phyloP scores from a whole-genome alignment of 2,329 filamentous ascomycete species.

The Conoideocrella luteorostrata region DNA sequence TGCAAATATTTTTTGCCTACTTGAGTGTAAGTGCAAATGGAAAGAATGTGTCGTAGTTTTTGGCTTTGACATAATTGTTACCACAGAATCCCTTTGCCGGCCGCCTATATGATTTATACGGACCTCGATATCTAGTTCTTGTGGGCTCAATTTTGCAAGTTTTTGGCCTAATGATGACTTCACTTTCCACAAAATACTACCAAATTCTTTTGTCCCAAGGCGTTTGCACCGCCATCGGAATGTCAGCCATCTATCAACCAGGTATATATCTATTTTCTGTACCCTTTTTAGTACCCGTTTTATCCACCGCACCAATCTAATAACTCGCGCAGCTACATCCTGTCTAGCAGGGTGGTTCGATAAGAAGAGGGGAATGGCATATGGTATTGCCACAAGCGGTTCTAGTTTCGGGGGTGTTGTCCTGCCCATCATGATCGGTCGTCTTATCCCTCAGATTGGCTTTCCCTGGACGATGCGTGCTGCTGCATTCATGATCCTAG shows the following conservation, averaged over 20 bases:
- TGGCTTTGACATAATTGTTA: no score
- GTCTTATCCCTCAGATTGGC: slow-evolving; percentile 20
- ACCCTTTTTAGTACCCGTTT: background rate
- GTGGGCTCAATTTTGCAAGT: slow-evolving; percentile 8
- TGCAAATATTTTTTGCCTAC: no score
- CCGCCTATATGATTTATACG: slow-evolving; percentile 15
- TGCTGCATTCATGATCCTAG: slow-evolving; percentile 14
- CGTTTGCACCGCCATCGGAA: slow-evolving; percentile 8
- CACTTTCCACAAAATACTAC: slow-evolving; percentile 6
- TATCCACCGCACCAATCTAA: background rate
- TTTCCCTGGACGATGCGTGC: slow-evolving; percentile 26
- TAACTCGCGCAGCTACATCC: background rate
- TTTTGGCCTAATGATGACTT: slow-evolving; percentile 5
- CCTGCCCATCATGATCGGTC: slow-evolving; percentile 26
- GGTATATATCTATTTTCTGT: no score
- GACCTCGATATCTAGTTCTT: slow-evolving; percentile 12
- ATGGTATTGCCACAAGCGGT: slow-evolving; percentile 20
- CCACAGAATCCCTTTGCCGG: no score
- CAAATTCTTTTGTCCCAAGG: slow-evolving; percentile 10
- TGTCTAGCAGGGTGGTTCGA: slow-evolving; percentile 19
- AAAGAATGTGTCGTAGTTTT: no score
- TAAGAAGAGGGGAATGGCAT: slow-evolving; percentile 17
- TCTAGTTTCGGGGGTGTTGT: slow-evolving; percentile 26
- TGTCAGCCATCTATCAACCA: slow-evolving; percentile 10
- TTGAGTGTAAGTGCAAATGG: no score